Conservation (phyloP, 345 rosid genomes). For the Excoecaria cochinchinensis region DNA sequence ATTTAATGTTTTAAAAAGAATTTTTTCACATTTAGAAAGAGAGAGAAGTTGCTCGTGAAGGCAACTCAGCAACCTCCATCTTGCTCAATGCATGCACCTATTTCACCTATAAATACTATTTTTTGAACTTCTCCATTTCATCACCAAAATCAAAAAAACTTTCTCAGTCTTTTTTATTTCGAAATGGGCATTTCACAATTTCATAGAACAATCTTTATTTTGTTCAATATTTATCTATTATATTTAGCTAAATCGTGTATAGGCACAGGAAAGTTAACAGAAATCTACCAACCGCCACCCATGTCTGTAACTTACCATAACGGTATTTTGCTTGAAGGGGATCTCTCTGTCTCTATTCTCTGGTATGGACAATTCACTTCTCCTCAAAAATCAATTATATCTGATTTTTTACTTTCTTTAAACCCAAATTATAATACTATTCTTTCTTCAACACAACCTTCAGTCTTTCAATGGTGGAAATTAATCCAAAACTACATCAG, state of each 20-base stretch:
- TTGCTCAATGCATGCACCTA: constrained; percentile 14
- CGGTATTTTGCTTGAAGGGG: constrained; percentile 37
- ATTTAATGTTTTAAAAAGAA: not conserved
- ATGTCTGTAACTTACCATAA: constrained; percentile 32
- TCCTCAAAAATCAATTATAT: constrained; percentile 34
- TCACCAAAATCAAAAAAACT: not conserved
- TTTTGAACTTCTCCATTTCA: not conserved
- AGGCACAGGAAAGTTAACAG: constrained; percentile 24
- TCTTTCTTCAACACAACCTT: not conserved
- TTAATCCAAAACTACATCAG: constrained; percentile 29
- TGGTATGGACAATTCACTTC: constrained; percentile 41
- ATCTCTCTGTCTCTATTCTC: constrained; percentile 30
- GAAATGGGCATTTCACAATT: constrained; percentile 16
- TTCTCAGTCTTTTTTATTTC: not conserved
- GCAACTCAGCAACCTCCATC: constrained; percentile 16
- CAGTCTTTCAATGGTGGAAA: constrained; percentile 36
- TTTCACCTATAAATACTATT: not conserved
- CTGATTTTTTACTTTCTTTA: constrained; percentile 35
- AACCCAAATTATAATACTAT: not conserved
- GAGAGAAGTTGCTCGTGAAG: constrained; percentile 19
- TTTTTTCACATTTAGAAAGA: too few relatives aligned
- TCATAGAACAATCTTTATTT: constrained; percentile 8
- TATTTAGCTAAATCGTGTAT: constrained; percentile 13
- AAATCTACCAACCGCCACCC: constrained; percentile 29
- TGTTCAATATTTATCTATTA: constrained; percentile 2